Conservation (phyloP, 805 yeast species). For the Saccharomyces mikatae region DNA sequence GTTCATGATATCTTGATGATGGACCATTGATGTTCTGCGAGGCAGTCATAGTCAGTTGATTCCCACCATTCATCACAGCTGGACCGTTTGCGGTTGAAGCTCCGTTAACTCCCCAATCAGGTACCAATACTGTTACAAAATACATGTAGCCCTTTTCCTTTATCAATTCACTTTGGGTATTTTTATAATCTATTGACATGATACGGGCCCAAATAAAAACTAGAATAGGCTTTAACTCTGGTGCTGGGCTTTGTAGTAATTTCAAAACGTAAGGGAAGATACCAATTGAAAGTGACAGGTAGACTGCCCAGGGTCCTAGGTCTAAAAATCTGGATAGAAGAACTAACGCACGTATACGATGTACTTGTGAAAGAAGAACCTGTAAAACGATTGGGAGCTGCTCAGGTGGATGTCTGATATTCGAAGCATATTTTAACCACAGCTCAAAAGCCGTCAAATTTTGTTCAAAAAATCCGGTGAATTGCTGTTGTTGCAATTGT, state of each 20-base stretch:
- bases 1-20: constrained; percentile 14
- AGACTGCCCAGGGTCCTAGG: constrained; percentile 96
- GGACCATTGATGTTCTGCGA: constrained; percentile 13
- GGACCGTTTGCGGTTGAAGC: constrained; percentile 9
- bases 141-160: constrained; percentile 87
- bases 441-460: constrained; percentile 93
- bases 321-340: constrained; percentile 80
- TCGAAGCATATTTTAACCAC: constrained; percentile 88
- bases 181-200: constrained; percentile 87
- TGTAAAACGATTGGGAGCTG: constrained; percentile 91
- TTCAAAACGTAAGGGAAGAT: constrained; percentile 92
- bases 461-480: constrained; percentile 90
- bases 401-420: constrained; percentile 81
- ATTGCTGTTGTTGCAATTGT: constrained; percentile 49
- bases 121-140: constrained; percentile 69
- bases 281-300: constrained; percentile 84
- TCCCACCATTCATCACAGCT: constrained; percentile 10
- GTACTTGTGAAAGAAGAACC: constrained; percentile 87
- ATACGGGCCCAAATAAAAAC: constrained; percentile 97
- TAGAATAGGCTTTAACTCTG: constrained; percentile 85
- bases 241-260: constrained; percentile 87
- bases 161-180: constrained; percentile 84
- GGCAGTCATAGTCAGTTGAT: constrained; percentile 19
- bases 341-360: constrained; percentile 80
- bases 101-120: constrained; percentile 24